Evolutionary conservation across 345 rosid species (phyloP), one percentile per base, ranked within the genome.

Genomic region (Moringa oleifera): DNA sequence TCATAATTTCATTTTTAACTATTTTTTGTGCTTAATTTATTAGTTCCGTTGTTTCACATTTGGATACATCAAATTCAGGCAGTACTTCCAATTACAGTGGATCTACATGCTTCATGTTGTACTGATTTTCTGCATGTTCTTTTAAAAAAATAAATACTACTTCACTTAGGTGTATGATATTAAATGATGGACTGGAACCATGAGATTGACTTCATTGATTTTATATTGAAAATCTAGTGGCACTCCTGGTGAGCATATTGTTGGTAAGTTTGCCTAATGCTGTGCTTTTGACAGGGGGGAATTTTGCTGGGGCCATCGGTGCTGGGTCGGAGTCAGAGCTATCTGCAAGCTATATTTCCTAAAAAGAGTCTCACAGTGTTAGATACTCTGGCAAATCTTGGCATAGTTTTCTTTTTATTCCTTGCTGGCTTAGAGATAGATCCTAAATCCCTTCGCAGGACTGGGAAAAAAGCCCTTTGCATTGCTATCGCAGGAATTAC

Each of bases 231-330:
- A 9, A 41, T 41, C 12, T 41, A 41, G 47, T 41, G 12, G 47
- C 47, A 41, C 16, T 1, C n/a, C n/a, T n/a, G n/a, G 17, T 7
- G 13, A 4, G 47, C 47, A 41, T 41, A 11, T 7, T 41, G 47
- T 41, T 41, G 17, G 47, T 41, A 15, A 41, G 16, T 41, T 41
- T 41, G 24, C 46, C 16, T 51, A 47, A 47, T 47, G 46, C 8
- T 41, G 6, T 16, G 6, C 47, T 5, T 41, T 4, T 65, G 41
- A 24, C 68, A 88, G 91, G 95, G 96, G 59, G 96, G 96, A 21
- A 68, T 88, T 60, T 50, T 88, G 64, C 92, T 88, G 37, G 96
- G 96, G 17, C 96, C 96, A 15, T 88, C 96, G 49, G 89, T 70
- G 41, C 66, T 88, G 36, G 96, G 96, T 13, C 83, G 92, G 62